Evolutionary conservation across 2,329 filamentous ascomycete species (phyloP), one percentile per base, ranked within the genome.

Genomic region (Chaetothyriales sp.): DNA sequence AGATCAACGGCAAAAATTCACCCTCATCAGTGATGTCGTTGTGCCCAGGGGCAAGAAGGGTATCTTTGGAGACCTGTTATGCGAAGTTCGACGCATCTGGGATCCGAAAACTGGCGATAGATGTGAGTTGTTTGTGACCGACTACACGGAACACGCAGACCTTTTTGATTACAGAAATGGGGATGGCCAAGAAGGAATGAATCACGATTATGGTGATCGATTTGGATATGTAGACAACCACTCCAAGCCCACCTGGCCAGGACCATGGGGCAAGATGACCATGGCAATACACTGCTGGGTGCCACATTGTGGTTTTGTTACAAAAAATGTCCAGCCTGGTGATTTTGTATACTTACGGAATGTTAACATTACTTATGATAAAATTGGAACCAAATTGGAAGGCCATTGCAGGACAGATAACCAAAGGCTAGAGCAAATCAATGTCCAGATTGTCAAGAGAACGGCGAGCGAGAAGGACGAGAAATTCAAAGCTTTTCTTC

Each of bases 231-330:
- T 64, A 12, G 52, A 59, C 15, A 66, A 53, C n/a, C n/a, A n/a
- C 48, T 64, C 60, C 20, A 58, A 63, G 22, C 63, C 63, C 18
- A 66, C 65, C 42, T 94, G 85, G 84, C 69, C 70, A 1, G 87
- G 88, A 0, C 89, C 89, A 0, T 82, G 71, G 57, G 89, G 88
- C 1, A 80, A 81, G 60, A 71, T 77, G 61, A 82, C 80, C 1
- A 70, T 95, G 49, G 80, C 82, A 58, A 67, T 95, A 20, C 83
- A 79, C 25, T 73, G 84, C 25, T 93, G 73, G 64, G 79, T 82
- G 12, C 77, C 77, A 0, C 84, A 95, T 63, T 78, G 80, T 1
- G 59, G 63, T 1, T 78, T 70, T 55, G 74, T 82, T n/a, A 73
- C 71, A 15, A 61, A 73, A 0, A 64, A 77, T 5, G 68, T 92